These are phyloP conservation scores for Neonectria punicea DNA, from an alignment of 2,329 filamentous ascomycete species.

Conservation along the genomic window DNA sequence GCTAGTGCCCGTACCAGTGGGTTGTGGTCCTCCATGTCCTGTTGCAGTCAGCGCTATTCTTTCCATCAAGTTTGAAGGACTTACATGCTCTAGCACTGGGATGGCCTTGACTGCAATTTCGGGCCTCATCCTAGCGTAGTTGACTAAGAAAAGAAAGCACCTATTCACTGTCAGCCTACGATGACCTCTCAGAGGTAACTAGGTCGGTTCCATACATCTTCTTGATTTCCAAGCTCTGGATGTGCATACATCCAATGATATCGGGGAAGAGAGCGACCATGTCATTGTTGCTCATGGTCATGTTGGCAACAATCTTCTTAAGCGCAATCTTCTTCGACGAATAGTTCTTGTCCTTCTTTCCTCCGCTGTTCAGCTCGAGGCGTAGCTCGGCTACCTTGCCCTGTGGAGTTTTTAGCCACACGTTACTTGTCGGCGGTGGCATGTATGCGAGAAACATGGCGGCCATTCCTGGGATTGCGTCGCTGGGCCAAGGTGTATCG, in stretches of 20 bases:
- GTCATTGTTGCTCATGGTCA: constrained; percentile 99
- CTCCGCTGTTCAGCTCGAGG: constrained; percentile 90
- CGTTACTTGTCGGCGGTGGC: constrained; percentile 56
- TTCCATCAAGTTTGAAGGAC: constrained; percentile 33
- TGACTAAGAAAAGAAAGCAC: constrained; percentile 98
- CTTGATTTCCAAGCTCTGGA: constrained; percentile 96
- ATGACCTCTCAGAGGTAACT: background rate
- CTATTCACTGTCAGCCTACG: constrained; percentile 57
- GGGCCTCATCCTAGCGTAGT: constrained; percentile 94
- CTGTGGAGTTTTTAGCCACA: constrained; percentile 73
- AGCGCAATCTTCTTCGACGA: constrained; percentile 95
- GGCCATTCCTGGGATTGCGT: constrained; percentile 34
- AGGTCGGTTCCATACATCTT: constrained; percentile 79
- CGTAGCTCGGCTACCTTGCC: constrained; percentile 98
- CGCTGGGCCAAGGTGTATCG: constrained; percentile 13
- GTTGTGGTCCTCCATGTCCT: constrained; percentile 95
- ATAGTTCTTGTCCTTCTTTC: constrained; percentile 98
- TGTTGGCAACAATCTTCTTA: constrained; percentile 99
- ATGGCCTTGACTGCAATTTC: constrained; percentile 94
- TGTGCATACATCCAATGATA: constrained; percentile 94
- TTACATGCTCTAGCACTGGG: constrained; percentile 83
- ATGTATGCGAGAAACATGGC: constrained; percentile 66
- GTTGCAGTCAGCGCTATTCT: constrained; percentile 26
- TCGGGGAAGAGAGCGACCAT: constrained; percentile 98
- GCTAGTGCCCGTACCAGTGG: constrained; percentile 92